Evolutionary conservation across 257 asterid genomes (phyloP).

Genomic region (Misopates orontium): DNA sequence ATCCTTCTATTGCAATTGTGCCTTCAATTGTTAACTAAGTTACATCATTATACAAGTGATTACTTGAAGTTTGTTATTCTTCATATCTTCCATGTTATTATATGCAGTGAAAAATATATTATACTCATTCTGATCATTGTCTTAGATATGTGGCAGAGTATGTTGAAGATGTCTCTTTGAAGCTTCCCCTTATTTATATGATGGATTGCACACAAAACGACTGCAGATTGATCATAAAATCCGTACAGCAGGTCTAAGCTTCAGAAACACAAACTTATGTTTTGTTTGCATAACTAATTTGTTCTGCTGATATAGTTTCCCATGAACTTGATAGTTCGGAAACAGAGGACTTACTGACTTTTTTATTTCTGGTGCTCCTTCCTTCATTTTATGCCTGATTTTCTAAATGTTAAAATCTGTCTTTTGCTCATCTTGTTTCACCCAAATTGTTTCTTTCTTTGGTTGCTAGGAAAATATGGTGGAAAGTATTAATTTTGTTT

Average conservation of each 20-base stretch:
- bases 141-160: constrained; percentile 66
- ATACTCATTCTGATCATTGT: constrained; percentile 45
- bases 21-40: constrained; percentile 1
- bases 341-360: not conserved
- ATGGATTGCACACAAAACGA: constrained; percentile 92
- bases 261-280: not conserved
- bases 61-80: not conserved
- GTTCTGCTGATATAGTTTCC: constrained; percentile 18
- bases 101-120: constrained; percentile 13
- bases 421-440: not conserved
- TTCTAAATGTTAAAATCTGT: not conserved
- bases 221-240: constrained; percentile 67
- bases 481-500: not conserved
- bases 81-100: constrained; percentile 8
- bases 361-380: not conserved
- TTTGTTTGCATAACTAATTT: constrained; percentile 17
- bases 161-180: constrained; percentile 37
- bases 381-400: not conserved
- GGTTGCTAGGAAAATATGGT: not conserved
- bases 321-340: not conserved
- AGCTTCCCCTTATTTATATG: constrained; percentile 78
- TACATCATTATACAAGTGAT: constrained; percentile 12
- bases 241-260: constrained; percentile 62
- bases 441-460: not conserved
- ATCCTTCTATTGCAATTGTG: not conserved